These are phyloP conservation scores for Capronia americana DNA, from an alignment of 2,329 filamentous ascomycete genomes.

Conservation along the genomic window DNA sequence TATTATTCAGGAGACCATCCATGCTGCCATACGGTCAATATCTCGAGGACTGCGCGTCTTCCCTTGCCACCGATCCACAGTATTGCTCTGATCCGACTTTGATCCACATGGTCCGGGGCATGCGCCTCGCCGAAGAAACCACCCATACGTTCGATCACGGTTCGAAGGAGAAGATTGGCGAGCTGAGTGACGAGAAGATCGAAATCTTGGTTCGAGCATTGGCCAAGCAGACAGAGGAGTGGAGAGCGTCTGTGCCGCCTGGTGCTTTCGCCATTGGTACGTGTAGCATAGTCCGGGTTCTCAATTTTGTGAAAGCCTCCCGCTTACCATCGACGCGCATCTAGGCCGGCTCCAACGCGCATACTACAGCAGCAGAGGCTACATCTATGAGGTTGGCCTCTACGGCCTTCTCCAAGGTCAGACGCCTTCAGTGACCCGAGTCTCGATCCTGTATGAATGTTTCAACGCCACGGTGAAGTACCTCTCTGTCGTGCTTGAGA, in stretches of 20 bases:
- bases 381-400: constrained; percentile 30
- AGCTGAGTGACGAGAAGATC: constrained; percentile 29
- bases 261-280: constrained; percentile 6
- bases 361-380: constrained; percentile 13
- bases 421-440: constrained; percentile 21
- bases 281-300: neutral
- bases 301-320: neutral
- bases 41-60: constrained; percentile 27
- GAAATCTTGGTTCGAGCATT: constrained; percentile 21
- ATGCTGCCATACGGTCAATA: constrained; percentile 24
- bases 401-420: constrained; percentile 31
- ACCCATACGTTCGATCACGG: constrained; percentile 24
- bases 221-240: constrained; percentile 20
- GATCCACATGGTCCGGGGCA: constrained; percentile 7
- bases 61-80: constrained; percentile 27
- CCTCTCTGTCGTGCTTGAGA: constrained; percentile 22
- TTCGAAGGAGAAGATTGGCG: constrained; percentile 24
- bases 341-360: constrained; percentile 13
- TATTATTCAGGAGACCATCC: constrained; percentile 14
- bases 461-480: constrained; percentile 24
- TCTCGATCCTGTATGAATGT: constrained; percentile 31
- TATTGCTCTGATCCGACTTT: constrained; percentile 23
- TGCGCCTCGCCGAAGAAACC: constrained; percentile 25
- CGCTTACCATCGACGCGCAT: neutral
- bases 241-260: constrained; percentile 14